Percentiles rank a stretch among this genome's conserved stretches.
These are phyloP conservation scores for Gossypium turneri DNA, from an alignment of 345 rosid genomes.

Conservation along the genomic window DNA sequence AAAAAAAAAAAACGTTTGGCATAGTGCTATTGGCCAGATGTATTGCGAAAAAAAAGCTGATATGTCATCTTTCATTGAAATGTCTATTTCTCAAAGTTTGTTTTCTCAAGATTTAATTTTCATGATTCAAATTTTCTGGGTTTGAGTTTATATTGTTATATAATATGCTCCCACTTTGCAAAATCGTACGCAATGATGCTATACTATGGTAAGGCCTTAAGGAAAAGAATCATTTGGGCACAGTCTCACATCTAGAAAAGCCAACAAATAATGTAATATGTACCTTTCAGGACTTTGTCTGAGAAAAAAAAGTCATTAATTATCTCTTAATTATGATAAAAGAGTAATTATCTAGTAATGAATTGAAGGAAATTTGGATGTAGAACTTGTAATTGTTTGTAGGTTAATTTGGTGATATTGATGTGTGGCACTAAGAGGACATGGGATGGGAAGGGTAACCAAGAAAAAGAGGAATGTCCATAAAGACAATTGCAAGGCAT, in stretches of 20 bases:
- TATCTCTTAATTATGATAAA: conserved; percentile 4
- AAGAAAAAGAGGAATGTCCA: neutral
- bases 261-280: neutral
- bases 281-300: neutral
- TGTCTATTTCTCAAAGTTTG: conserved; percentile 1
- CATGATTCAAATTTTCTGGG: neutral
- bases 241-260: neutral
- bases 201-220: no score
- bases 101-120: neutral
- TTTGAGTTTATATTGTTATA: neutral
- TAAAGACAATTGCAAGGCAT: conserved; percentile 24
- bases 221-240: neutral
- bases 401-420: neutral
- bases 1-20: neutral
- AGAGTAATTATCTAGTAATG: neutral
- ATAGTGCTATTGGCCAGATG: neutral
- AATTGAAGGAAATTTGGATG: neutral
- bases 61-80: neutral
- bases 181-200: neutral
- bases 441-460: conserved; percentile 8
- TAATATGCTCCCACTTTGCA: neutral
- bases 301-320: neutral
- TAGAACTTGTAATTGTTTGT: neutral
- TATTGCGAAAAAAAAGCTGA: neutral
- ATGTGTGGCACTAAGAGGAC: conserved; percentile 9